Evolutionary conservation across 2,329 filamentous ascomycete genomes (phyloP).

Genomic region (Juglanconis juglandina): DNA sequence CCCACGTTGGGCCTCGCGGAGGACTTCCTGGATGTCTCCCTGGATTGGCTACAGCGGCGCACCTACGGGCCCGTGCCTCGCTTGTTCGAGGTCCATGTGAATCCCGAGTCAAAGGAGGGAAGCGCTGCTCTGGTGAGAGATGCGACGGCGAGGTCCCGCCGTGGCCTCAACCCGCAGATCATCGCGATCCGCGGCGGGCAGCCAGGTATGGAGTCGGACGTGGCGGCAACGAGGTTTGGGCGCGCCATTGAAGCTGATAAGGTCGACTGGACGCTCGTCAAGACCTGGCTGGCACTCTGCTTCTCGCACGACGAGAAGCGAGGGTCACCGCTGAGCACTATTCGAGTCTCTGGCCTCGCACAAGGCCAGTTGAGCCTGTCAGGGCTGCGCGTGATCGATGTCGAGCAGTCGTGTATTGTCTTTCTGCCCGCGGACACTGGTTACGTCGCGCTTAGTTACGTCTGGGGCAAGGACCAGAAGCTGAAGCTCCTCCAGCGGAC

Average conservation of each 20-base stretch:
- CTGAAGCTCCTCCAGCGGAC: constrained; percentile 5
- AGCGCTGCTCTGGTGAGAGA: background rate
- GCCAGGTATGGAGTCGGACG: background rate
- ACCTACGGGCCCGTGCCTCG: background rate
- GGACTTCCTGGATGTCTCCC: background rate
- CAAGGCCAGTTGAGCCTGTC: background rate
- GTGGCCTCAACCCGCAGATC: background rate
- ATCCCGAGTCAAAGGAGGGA: background rate
- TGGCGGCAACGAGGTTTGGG: background rate
- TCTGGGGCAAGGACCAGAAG: constrained; percentile 12
- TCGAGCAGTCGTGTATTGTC: background rate
- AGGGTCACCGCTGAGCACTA: too few relatives aligned
- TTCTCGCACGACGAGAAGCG: background rate
- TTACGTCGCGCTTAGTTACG: constrained; percentile 32
- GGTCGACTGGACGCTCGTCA: background rate
- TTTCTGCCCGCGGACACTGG: background rate
- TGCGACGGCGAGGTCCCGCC: background rate
- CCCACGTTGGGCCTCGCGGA: background rate
- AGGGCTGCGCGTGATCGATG: background rate
- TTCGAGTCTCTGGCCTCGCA: background rate
- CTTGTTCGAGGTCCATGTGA: background rate
- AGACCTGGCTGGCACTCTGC: background rate
- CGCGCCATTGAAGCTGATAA: background rate
- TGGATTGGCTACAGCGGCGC: background rate
- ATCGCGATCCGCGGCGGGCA: background rate